Base-by-base conservation (phyloP, 345 rosid genomes). In the Eucalyptus coolabah region DNA sequence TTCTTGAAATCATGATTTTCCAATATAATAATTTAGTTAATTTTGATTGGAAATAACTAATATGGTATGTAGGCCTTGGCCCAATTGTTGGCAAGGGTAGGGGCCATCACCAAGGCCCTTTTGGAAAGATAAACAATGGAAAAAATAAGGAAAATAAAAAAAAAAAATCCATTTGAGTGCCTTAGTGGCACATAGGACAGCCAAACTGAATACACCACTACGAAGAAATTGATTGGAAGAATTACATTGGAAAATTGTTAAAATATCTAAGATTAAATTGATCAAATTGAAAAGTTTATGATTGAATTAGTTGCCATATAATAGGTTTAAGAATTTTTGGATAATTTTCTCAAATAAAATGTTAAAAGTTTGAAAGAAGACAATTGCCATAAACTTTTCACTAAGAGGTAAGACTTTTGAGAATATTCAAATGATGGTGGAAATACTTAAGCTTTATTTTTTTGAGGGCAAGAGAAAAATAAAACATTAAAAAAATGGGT, bases 201-300 rank as follows among this genome's bases (percentile, higher is more conserved):
- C 63, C 13, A 56, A 56, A 56, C 0, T 56, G 13, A 56, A 6
- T 56, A 10, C 3, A 56, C 30, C 30, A 2, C 30, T 10, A 9
- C 0, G 13, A 56, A 9, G 1, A 56, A 24, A 56, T 56, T 56
- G 63, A 0, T 0, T 2, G 1, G 30, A 56, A 56, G 13, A 56
- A 56, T 56, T 56, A 56, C 28, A 56, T 23, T 4, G 63, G 6
- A 56, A 56, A 56, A 10, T 56, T 10, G 13, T 56, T 24, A 24
- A 56, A 56, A 56, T 56, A 3, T 56, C 30, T 56, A 56, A 56
- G 63, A 56, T 56, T 56, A 56, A 56, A 24, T 24, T 56, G 30
- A 24, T 0, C 6, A 3, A 9, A 56, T 56, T 56, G 28, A 56
- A 56, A 56, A 23, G 2, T 56, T 56, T 23, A 56, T 1, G 28